Conservation (phyloP, 2,329 filamentous ascomycete species). For the Arthrobotrys megalospora region DNA sequence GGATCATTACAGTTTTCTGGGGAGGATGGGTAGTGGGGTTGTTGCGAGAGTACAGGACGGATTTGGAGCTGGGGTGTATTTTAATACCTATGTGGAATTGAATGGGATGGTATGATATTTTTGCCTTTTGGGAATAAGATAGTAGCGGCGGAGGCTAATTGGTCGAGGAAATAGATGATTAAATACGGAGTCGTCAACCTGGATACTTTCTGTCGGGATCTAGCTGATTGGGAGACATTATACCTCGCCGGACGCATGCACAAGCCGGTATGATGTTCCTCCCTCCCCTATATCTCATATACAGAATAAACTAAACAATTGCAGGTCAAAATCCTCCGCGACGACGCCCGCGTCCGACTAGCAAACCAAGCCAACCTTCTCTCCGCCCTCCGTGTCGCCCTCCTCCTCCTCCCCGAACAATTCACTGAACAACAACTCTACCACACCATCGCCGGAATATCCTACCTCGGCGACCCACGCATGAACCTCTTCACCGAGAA, state of each 20-base stretch:
- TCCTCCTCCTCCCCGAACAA: constrained; percentile 84
- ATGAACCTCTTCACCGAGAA: constrained; percentile 94
- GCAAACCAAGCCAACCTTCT: constrained; percentile 97
- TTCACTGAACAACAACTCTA: constrained; percentile 93
- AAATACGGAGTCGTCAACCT: constrained; percentile 98
- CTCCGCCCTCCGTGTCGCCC: constrained; percentile 88
- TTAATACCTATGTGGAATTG: constrained; percentile 94
- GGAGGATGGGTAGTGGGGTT: constrained; percentile 84
- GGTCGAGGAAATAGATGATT: constrained; percentile 73
- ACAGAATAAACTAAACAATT: background rate
- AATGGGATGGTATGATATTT: constrained; percentile 77
- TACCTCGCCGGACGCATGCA: constrained; percentile 97
- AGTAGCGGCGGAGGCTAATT: background rate
- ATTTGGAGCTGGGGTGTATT: constrained; percentile 95
- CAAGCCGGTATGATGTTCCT: constrained; percentile 77
- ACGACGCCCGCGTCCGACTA: constrained; percentile 90
- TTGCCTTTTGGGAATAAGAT: background rate
- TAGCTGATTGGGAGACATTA: constrained; percentile 91
- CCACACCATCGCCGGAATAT: constrained; percentile 89
- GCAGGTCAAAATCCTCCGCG: constrained; percentile 87
- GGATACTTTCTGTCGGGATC: constrained; percentile 86
- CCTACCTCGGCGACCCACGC: constrained; percentile 95
- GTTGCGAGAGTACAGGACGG: constrained; percentile 88
- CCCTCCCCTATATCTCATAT: background rate
- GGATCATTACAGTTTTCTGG: constrained; percentile 90